These are phyloP conservation scores for Luvunga scandens DNA, from an alignment of 345 rosid species.

Conservation along the genomic window DNA sequence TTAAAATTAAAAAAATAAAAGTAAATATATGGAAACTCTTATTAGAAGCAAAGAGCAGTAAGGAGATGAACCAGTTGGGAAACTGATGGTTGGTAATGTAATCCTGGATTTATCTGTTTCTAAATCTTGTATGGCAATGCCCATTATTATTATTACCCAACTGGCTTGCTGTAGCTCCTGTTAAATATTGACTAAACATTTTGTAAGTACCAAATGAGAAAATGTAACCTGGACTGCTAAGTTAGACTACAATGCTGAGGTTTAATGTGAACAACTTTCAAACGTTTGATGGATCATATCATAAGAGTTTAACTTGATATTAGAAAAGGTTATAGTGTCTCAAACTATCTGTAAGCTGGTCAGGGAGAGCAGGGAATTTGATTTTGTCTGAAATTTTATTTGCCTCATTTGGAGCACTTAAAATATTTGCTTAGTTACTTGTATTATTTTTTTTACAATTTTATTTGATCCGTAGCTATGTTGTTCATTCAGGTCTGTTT, in stretches of 20 bases:
- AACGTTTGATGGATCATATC: background rate
- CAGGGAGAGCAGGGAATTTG: background rate
- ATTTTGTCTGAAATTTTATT: background rate
- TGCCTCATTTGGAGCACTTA: background rate
- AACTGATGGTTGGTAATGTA: background rate
- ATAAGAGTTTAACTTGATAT: background rate
- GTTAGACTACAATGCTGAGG: background rate
- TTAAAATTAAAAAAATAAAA: background rate
- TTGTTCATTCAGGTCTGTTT: slow-evolving; percentile 60
- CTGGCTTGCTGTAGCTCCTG: background rate
- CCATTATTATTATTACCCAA: background rate
- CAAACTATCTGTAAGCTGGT: background rate
- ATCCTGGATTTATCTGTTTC: background rate
- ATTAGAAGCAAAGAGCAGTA: background rate
- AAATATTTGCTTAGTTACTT: background rate
- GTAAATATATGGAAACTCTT: background rate
- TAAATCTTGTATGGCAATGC: background rate
- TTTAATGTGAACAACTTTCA: background rate
- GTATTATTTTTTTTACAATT: background rate
- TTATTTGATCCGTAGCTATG: slow-evolving; percentile 16
- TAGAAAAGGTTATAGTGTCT: background rate
- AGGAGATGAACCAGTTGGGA: background rate
- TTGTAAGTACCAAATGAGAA: background rate
- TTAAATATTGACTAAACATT: background rate
- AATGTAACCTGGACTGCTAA: background rate